A percentile compares a stretch with the other conserved stretches of the same genome.
These are phyloP conservation scores for Blastobotrys capitulatus DNA, from an alignment of 1,139 yeast genomes.

Conservation along the genomic window DNA sequence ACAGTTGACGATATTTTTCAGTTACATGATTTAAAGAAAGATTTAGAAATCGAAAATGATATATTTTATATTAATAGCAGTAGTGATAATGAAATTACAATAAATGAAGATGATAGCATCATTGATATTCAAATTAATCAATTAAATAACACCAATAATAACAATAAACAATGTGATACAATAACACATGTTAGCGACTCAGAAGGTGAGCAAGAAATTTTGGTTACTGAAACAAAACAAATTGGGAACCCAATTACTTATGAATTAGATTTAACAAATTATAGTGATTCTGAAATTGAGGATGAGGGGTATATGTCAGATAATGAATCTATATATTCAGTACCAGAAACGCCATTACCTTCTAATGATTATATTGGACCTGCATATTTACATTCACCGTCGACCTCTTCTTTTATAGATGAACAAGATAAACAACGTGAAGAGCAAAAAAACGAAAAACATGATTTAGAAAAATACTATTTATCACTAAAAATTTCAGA, in stretches of 20 bases:
- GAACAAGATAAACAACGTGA: no score
- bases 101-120: background rate
- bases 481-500: slow-evolving; percentile 6
- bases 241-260: background rate
- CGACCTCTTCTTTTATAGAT: background rate
- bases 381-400: background rate
- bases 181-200: slow-evolving; percentile 1
- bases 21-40: slow-evolving; percentile 2
- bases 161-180: background rate
- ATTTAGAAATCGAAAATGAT: background rate
- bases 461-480: background rate
- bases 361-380: background rate
- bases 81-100: background rate
- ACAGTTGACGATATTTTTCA: slow-evolving; percentile 1
- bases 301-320: slow-evolving; percentile 1
- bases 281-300: background rate
- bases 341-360: slow-evolving; percentile 5
- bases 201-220: slow-evolving; percentile 1
- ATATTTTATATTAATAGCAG: slow-evolving; percentile 1
- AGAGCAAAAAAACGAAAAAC: no score
- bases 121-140: background rate
- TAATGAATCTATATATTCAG: background rate
- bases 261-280: background rate
- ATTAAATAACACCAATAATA: background rate
- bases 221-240: background rate